These are phyloP conservation scores for Trichomonas vaginalis DNA, from an alignment of 208 protist genomes.

Conservation along the genomic window DNA sequence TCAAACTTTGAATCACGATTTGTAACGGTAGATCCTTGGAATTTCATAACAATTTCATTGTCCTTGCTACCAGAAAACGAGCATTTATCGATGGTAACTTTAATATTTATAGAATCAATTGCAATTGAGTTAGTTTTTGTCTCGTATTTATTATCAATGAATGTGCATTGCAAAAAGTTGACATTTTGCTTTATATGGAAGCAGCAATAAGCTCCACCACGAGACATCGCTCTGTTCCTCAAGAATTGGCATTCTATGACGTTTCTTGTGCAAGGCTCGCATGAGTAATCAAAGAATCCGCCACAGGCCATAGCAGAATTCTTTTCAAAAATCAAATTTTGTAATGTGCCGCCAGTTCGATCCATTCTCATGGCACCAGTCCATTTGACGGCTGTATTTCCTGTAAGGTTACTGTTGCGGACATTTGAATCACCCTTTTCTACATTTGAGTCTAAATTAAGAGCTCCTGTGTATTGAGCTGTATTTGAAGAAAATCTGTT, in stretches of 20 bases:
- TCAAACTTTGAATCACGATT: not conserved
- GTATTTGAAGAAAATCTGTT: not conserved
- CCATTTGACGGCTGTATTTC: not conserved
- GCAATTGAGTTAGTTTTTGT: not conserved
- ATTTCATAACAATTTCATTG: not conserved
- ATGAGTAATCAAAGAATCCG: not conserved
- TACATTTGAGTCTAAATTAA: not conserved
- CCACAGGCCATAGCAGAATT: not conserved
- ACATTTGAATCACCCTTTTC: not conserved
- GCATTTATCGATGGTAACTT: not conserved
- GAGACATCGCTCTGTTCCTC: not conserved
- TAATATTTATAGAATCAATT: not conserved
- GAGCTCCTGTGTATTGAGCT: not conserved
- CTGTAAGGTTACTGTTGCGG: not conserved
- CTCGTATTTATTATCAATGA: not conserved
- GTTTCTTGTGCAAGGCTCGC: not conserved
- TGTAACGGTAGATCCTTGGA: not conserved
- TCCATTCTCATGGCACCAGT: not conserved
- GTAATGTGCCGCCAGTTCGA: not conserved
- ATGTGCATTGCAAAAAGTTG: not conserved
- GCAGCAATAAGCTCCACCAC: not conserved
- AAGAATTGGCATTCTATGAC: not conserved
- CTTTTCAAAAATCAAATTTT: not conserved
- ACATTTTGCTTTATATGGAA: not conserved
- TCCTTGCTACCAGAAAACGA: not conserved